A percentile compares a stretch with the other conserved stretches of the same genome.
Evolutionary conservation across 805 yeast genomes (phyloP).

Genomic region (Ogataea paraovalis): DNA sequence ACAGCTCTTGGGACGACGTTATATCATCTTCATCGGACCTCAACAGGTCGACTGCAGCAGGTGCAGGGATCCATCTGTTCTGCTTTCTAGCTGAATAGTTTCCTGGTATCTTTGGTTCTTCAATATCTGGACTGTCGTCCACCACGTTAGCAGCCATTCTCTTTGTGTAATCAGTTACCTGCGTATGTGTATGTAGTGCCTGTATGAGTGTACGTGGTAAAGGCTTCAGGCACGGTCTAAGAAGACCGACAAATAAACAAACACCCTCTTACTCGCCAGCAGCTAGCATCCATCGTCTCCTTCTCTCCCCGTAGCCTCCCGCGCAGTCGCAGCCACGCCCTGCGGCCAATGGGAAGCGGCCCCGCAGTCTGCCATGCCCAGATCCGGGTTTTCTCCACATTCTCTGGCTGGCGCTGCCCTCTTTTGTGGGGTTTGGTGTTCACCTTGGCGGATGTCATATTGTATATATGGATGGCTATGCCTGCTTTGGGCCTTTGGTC

Average conservation of each 20-base stretch:
- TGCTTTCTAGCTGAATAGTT: conserved; percentile 54
- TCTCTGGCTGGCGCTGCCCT: neutral
- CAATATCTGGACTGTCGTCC: conserved; percentile 29
- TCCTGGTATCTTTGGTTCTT: conserved; percentile 42
- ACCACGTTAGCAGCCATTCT: neutral
- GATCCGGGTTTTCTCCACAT: conserved; percentile 1
- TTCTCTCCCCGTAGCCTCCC: neutral
- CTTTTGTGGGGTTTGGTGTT: neutral
- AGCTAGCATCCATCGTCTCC: no score
- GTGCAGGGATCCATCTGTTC: conserved; percentile 42
- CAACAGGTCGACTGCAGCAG: conserved; percentile 1
- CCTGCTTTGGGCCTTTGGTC: neutral
- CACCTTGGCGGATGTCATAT: neutral
- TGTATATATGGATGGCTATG: neutral
- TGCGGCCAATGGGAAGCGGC: neutral
- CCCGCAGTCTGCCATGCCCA: neutral
- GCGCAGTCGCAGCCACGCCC: neutral
- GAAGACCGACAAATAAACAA: no score
- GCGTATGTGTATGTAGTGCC: neutral
- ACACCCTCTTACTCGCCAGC: no score
- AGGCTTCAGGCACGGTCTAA: no score
- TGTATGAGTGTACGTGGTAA: no score
- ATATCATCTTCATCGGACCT: conserved; percentile 10
- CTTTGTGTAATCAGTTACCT: neutral
- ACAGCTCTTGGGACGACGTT: conserved; percentile 9